Conservation (phyloP, 129 eudicot species). For the Lactuca saligna region DNA sequence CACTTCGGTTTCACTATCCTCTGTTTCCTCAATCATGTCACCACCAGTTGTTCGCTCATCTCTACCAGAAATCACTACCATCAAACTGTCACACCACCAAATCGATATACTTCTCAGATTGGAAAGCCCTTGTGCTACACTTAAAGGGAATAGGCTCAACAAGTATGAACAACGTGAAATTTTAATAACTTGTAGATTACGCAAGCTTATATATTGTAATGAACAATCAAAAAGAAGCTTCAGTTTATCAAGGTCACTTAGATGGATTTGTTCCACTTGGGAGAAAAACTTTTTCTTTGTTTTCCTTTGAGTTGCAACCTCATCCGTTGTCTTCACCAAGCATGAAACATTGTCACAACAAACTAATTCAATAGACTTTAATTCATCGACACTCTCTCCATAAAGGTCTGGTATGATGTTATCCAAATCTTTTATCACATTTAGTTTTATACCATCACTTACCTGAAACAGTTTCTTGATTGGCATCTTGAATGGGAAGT, state of each 20-base stretch:
- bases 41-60: no score
- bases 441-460: neutral
- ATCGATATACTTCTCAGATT: no score
- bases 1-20: no score
- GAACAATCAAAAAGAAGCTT: no score
- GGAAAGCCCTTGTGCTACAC: no score
- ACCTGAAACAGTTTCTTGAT: neutral
- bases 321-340: neutral
- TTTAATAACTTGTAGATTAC: no score
- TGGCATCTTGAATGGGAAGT: neutral
- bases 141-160: no score
- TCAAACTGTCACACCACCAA: no score
- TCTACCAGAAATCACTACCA: no score
- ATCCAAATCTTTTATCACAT: neutral
- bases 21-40: no score
- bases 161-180: no score
- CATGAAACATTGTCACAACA: neutral
- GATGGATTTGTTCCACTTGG: neutral
- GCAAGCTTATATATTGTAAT: no score
- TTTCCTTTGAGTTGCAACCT: neutral
- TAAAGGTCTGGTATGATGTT: neutral
- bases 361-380: neutral
- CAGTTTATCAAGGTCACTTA: rapidly evolving
- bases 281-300: neutral
- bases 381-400: neutral